These are phyloP conservation scores for Tirmania nivea DNA, from an alignment of 495 filamentous ascomycete genomes.

Conservation along the genomic window DNA sequence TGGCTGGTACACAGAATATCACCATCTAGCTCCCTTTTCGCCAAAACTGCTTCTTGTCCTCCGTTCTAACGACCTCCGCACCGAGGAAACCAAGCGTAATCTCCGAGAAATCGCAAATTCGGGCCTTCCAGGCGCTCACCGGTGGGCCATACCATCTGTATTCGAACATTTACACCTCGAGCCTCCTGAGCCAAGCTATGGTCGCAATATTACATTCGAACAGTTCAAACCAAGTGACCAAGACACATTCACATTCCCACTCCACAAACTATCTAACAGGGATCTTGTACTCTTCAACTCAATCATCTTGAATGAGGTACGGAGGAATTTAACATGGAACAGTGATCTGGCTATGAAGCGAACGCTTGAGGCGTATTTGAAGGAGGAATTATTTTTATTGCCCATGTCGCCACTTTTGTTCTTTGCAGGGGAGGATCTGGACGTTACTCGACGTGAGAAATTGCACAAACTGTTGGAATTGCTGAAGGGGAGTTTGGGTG, in stretches of 20 bases:
- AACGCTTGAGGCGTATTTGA: not conserved
- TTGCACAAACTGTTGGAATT: not conserved
- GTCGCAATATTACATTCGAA: not conserved
- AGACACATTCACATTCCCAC: slow-evolving; percentile 3
- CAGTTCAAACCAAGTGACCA: not conserved
- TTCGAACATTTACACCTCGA: slow-evolving; percentile 5
- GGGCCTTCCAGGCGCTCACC: slow-evolving; percentile 1
- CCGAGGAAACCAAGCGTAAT: slow-evolving; percentile 1
- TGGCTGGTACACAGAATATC: slow-evolving; percentile 20
- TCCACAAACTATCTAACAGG: not conserved
- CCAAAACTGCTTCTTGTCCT: slow-evolving; percentile 30
- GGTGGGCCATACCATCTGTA: not conserved
- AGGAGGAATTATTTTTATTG: not conserved
- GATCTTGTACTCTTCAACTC: slow-evolving; percentile 1
- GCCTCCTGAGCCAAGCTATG: slow-evolving; percentile 1
- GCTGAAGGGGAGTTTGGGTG: not conserved
- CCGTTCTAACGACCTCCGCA: slow-evolving; percentile 17
- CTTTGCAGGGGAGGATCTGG: not conserved
- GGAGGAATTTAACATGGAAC: slow-evolving; percentile 1
- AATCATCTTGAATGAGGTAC: slow-evolving; percentile 1
- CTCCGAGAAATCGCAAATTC: slow-evolving; percentile 1
- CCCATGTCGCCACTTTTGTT: not conserved
- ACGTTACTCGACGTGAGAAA: not conserved
- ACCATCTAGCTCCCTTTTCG: slow-evolving; percentile 29
- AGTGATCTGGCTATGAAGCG: slow-evolving; percentile 1